Conservation (phyloP, 1,284 basidiomycete genomes). For the Irpex sp. region DNA sequence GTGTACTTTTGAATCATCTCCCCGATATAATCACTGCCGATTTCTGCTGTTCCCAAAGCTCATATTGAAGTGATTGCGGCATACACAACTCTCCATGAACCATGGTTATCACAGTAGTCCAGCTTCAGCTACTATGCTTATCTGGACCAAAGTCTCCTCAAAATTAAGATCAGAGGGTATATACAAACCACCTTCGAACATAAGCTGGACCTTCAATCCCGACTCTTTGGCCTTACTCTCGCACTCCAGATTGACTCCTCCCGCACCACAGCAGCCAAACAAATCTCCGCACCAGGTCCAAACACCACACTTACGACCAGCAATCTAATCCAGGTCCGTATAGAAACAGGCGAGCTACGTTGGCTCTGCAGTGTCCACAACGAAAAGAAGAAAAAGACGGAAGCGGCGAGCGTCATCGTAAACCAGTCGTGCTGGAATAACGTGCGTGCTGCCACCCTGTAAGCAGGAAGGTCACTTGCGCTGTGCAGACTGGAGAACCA, state of each 20-base stretch:
- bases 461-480: neutral
- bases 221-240: neutral
- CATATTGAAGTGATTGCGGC: too few species aligned
- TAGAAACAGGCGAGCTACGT: neutral
- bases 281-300: neutral
- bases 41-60: too few species aligned
- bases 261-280: neutral
- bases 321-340: neutral
- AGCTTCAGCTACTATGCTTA: neutral
- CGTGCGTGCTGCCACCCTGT: neutral
- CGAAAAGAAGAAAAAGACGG: neutral
- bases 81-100: too few species aligned
- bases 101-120: too few species aligned
- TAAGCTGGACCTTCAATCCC: neutral
- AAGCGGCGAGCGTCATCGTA: neutral
- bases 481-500: neutral
- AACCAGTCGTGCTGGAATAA: slow-evolving; percentile 1
- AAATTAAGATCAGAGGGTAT: neutral
- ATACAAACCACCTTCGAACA: too few species aligned
- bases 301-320: neutral
- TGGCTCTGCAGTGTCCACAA: neutral
- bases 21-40: neutral
- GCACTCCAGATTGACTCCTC: neutral
- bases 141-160: neutral
- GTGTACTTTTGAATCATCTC: neutral